A percentile compares a stretch with the other conserved stretches of the same genome.
phyloP scores from a whole-genome alignment of 352 stramenopile species.

The Hyaloperonospora brassicae region DNA sequence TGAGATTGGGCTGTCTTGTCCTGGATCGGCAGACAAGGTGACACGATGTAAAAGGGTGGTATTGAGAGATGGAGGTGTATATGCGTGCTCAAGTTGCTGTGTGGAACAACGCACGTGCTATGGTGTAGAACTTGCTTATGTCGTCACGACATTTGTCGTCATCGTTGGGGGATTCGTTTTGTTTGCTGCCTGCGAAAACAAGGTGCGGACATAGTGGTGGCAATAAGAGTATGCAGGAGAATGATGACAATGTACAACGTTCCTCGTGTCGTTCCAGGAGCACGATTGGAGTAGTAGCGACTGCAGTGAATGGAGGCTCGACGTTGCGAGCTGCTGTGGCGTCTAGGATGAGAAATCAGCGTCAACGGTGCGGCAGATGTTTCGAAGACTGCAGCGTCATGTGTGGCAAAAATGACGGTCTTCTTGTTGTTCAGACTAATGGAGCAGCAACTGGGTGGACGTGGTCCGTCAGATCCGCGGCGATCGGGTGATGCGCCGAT shows the following conservation, averaged over 20 bases:
- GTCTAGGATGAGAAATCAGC: conserved; percentile 78
- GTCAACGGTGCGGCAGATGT: conserved; percentile 35
- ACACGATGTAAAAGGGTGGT: not conserved
- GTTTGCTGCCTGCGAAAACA: conserved; percentile 60
- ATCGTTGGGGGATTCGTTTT: conserved; percentile 80
- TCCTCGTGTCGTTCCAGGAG: conserved; percentile 18
- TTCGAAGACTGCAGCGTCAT: not conserved
- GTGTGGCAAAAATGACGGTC: no score
- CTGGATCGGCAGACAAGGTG: conserved; percentile 51
- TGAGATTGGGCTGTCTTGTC: conserved; percentile 62
- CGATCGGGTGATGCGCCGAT: conserved; percentile 11
- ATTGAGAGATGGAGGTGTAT: not conserved
- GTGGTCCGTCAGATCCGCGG: conserved; percentile 30
- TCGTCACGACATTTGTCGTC: conserved; percentile 74
- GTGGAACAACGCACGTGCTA: not conserved
- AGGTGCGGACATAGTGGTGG: conserved; percentile 19
- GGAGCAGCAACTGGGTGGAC: conserved; percentile 64
- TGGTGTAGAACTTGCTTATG: conserved; percentile 57
- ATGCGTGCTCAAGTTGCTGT: not conserved
- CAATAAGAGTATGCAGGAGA: not conserved
- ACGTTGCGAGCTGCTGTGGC: conserved; percentile 70
- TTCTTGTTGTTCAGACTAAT: conserved; percentile 43
- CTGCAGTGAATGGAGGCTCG: conserved; percentile 62
- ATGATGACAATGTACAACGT: not conserved
- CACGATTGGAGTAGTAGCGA: conserved; percentile 46